Evolutionary conservation across 75 land plant species (phyloP).

Genomic region (Pinus albicaulis): DNA sequence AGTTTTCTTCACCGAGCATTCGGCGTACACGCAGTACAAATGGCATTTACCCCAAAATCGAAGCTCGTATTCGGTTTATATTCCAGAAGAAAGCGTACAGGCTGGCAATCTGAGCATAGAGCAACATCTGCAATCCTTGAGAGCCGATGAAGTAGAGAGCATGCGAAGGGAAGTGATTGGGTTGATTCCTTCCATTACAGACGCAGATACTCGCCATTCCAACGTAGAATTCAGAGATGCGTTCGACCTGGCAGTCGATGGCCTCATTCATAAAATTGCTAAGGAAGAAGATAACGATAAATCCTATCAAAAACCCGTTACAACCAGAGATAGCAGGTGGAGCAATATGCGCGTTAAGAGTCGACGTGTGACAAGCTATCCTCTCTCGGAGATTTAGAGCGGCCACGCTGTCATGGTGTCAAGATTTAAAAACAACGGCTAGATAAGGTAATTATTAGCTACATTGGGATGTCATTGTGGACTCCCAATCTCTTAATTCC

Average conservation of each 20-base stretch:
- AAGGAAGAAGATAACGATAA: not conserved
- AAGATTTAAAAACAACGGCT: too few species aligned
- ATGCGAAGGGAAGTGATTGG: conserved; percentile 47
- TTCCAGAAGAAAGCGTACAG: conserved; percentile 8
- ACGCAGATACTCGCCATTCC: conserved; percentile 45
- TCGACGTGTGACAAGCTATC: too few species aligned
- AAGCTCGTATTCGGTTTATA: conserved; percentile 43
- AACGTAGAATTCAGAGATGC: conserved; percentile 38
- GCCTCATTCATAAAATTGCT: not conserved
- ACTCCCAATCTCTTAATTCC: too few species aligned
- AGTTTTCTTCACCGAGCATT: conserved; percentile 70
- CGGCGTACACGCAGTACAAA: conserved; percentile 64
- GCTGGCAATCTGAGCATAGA: conserved; percentile 25
- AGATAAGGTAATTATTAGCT: too few species aligned
- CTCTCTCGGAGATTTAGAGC: too few species aligned
- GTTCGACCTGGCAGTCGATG: conserved; percentile 52
- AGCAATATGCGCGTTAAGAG: not conserved
- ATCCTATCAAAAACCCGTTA: not conserved
- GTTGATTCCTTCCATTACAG: conserved; percentile 54
- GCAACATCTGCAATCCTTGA: conserved; percentile 30
- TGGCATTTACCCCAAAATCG: conserved; percentile 53
- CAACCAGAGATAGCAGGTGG: not conserved
- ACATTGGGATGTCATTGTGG: too few species aligned
- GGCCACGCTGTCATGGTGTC: too few species aligned
- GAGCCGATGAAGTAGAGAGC: conserved; percentile 16